phyloP scores from a whole-genome alignment of 148 eudicot species.

The Rhododendron simsii region DNA sequence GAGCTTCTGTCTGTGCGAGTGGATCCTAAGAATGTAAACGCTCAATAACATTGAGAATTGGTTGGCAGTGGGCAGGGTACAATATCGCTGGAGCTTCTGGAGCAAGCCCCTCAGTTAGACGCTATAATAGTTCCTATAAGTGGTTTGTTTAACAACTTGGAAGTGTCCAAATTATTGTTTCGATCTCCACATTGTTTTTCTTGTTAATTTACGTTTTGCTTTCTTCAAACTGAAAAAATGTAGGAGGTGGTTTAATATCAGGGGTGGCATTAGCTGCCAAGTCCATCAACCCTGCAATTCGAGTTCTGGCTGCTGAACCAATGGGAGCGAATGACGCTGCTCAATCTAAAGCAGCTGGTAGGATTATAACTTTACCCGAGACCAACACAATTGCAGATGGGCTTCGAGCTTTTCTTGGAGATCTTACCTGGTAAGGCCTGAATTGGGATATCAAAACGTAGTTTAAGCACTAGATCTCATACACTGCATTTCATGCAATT shows the following conservation, averaged over 20 bases:
- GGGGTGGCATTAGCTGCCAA: slow-evolving; percentile 94
- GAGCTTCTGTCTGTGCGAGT: background rate
- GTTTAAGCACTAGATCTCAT: background rate
- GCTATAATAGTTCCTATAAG: slow-evolving; percentile 84
- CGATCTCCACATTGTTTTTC: background rate
- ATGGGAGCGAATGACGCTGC: slow-evolving; percentile 93
- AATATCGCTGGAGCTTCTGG: slow-evolving; percentile 82
- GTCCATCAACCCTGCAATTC: slow-evolving; percentile 70
- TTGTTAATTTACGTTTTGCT: background rate
- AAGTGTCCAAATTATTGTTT: background rate
- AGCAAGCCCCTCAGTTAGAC: slow-evolving; percentile 82
- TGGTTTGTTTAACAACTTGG: slow-evolving; percentile 35
- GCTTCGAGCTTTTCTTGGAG: slow-evolving; percentile 89
- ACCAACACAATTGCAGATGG: slow-evolving; percentile 91
- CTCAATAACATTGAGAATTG: slow-evolving; percentile 2
- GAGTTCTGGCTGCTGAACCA: slow-evolving; percentile 91
- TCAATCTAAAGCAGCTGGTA: slow-evolving; percentile 70
- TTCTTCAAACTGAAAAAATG: slow-evolving; percentile 10
- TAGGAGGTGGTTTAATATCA: slow-evolving; percentile 96
- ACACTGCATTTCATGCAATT: background rate
- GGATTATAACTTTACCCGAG: slow-evolving; percentile 53
- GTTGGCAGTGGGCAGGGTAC: slow-evolving; percentile 85
- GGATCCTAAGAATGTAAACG: background rate
- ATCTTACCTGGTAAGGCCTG: slow-evolving; percentile 70
- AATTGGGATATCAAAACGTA: background rate